These are phyloP conservation scores for Suhomyces kilbournensis DNA, from an alignment of 805 yeast genomes.

Conservation along the genomic window DNA sequence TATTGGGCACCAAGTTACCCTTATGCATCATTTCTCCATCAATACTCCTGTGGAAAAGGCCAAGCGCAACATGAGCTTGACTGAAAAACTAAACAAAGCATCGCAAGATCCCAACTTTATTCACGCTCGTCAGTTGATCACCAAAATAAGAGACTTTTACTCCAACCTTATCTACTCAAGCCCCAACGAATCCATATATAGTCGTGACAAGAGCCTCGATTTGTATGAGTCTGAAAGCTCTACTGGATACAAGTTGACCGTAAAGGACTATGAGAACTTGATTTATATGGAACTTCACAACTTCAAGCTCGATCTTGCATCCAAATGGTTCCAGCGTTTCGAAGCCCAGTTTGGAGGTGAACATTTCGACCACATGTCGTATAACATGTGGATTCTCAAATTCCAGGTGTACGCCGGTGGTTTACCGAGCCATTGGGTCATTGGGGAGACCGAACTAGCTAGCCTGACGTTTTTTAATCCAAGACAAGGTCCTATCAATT, in stretches of 20 bases:
- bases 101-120: conserved; percentile 5
- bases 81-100: conserved; percentile 3
- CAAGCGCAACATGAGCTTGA: conserved; percentile 1
- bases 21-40: conserved; percentile 11
- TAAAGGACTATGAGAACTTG: conserved; percentile 38
- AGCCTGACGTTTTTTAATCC: conserved; percentile 14
- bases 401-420: conserved; percentile 34
- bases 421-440: conserved; percentile 30
- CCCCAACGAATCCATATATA: conserved; percentile 17
- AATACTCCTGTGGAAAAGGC: conserved; percentile 5
- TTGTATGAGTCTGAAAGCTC: conserved; percentile 13
- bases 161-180: conserved; percentile 20
- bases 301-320: conserved; percentile 38
- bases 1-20: conserved; percentile 17
- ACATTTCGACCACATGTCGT: conserved; percentile 22
- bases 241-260: conserved; percentile 15
- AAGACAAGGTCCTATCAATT: conserved; percentile 16
- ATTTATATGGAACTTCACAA: conserved; percentile 33
- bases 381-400: conserved; percentile 33
- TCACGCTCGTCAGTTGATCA: conserved; percentile 13
- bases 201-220: conserved; percentile 11
- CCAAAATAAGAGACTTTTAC: conserved; percentile 24
- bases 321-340: conserved; percentile 37
- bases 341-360: conserved; percentile 20
- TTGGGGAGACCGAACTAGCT: conserved; percentile 17